A percentile compares a stretch with the other conserved stretches of the same genome.
These are phyloP conservation scores for Camellia japonica DNA, from an alignment of 148 eudicot species.

Conservation along the genomic window DNA sequence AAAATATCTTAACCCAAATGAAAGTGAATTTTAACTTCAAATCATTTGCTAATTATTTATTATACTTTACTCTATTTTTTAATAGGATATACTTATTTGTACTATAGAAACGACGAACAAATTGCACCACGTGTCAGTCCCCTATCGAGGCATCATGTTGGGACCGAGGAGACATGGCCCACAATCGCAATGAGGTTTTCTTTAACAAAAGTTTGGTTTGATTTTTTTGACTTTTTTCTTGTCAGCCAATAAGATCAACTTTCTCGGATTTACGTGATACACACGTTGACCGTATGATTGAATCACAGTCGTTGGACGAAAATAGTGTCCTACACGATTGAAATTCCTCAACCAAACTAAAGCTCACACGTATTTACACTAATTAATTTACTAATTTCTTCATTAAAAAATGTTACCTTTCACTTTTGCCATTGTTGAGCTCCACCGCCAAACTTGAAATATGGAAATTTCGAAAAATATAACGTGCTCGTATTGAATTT, in stretches of 20 bases:
- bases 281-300: not conserved
- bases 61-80: no score
- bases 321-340: not conserved
- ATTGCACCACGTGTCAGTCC: not conserved
- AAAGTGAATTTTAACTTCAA: no score
- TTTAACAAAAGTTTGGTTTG: not conserved
- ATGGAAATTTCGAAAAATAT: not conserved
- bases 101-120: not conserved
- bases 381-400: not conserved
- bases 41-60: no score
- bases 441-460: no score
- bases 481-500: no score
- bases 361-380: not conserved
- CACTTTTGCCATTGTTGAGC: no score
- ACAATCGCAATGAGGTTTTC: not conserved
- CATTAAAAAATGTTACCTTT: no score
- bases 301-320: not conserved
- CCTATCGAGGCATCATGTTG: constrained; percentile 2
- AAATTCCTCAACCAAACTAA: not conserved
- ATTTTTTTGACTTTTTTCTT: not conserved
- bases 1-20: no score
- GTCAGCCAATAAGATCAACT: not conserved
- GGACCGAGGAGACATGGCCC: constrained; percentile 20
- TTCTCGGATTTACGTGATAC: not conserved
- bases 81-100: not conserved